Percentiles rank a stretch among this genome's conserved stretches.
Evolutionary conservation across 768 basidiomycete species (phyloP).

Genomic region (Amanita muscaria): DNA sequence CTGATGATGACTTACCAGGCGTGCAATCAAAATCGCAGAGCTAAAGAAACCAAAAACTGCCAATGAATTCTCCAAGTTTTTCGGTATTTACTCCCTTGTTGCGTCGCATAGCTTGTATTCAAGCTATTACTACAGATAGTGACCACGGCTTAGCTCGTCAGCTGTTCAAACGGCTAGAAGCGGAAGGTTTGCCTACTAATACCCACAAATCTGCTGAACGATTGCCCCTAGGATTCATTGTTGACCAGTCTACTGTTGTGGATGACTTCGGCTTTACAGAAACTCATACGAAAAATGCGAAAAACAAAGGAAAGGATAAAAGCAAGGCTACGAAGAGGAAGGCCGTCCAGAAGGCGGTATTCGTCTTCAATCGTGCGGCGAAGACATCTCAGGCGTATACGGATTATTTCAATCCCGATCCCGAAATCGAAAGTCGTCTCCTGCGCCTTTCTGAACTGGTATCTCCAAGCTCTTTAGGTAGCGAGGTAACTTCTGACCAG

Average conservation of each 20-base stretch:
- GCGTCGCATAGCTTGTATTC: background rate
- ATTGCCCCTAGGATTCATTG: constrained; percentile 47
- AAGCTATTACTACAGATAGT: constrained; percentile 31
- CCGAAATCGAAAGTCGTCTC: constrained; percentile 48
- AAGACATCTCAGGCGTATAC: constrained; percentile 39
- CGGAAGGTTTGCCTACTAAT: constrained; percentile 41
- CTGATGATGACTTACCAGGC: constrained; percentile 29
- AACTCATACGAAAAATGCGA: constrained; percentile 30
- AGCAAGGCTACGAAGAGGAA: constrained; percentile 35
- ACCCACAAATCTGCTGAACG: background rate
- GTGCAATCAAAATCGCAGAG: constrained; percentile 66
- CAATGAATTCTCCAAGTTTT: constrained; percentile 47
- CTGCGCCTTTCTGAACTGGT: constrained; percentile 56
- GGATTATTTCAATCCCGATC: constrained; percentile 63
- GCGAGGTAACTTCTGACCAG: constrained; percentile 2
- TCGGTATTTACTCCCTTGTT: constrained; percentile 34
- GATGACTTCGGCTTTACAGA: constrained; percentile 43
- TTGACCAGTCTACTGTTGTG: constrained; percentile 35
- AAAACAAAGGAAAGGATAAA: constrained; percentile 30
- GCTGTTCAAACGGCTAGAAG: constrained; percentile 59
- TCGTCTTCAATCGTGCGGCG: constrained; percentile 45
- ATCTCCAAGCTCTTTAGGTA: constrained; percentile 5
- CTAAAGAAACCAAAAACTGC: constrained; percentile 31
- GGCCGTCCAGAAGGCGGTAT: constrained; percentile 47
- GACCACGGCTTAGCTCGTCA: constrained; percentile 47